Base-by-base conservation (phyloP, 345 rosid species). In the Hypericum perforatum region DNA sequence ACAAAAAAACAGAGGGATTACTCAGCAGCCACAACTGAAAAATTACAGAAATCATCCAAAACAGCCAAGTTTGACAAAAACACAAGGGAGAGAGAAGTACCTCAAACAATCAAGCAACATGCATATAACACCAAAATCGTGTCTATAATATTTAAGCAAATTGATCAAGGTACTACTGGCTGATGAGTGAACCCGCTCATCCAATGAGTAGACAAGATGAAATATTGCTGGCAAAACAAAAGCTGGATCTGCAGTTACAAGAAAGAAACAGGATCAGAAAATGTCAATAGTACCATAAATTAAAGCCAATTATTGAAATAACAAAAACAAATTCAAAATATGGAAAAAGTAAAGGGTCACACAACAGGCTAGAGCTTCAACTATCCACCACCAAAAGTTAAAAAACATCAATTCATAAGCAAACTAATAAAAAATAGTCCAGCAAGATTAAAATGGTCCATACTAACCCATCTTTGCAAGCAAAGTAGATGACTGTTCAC, bases 31-130 rank as follows among this genome's bases (percentile, higher is more conserved):
- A 32, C 16, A 42, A 8, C 37, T 40, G 42, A 38, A 39, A 15
- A 47, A 45, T 7, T 45, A 11, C 39, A 56, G 38, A 59, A 32
- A 47, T 13, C 10, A 4, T 22, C 32, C 37, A 16, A 36, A 58
- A 66, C 53, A 43, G 22, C 10, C 9, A 37, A 41, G 7, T 32
- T n/a, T 36, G 11, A 51, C 12, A 13, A 36, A 51, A 22, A 22
- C 32, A 13, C 7, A 45, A 29, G 15, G 53, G 8, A 57, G 59
- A 64, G 51, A 60, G 59, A 43, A 43, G 41, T 78, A 86, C 97
- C 94, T 84, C 39, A 90, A 79, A 75, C 80, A 74, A 60, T 85
- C 94, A 45, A 90, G 78, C 63, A 86, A 66, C 78, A 82, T 52
- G 56, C 80, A 77, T 53, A 90, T 70, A 54, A 79, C 82, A 63